phyloP scores from a whole-genome alignment of 768 basidiomycete genomes.

The Suillus plorans region DNA sequence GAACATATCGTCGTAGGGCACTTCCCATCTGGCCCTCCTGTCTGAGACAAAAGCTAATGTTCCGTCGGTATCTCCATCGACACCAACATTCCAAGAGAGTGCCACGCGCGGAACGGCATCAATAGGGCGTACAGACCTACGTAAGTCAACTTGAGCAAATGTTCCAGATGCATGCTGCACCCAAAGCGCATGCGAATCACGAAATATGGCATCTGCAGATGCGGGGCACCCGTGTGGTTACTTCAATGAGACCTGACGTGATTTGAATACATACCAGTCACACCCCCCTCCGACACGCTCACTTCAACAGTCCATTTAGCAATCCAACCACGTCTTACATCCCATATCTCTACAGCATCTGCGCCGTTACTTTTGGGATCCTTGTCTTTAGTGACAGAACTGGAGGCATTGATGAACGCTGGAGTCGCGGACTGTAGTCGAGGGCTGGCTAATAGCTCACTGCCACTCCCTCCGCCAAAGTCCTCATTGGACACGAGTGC shows the following conservation, averaged over 20 bases:
- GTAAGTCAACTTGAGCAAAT: slow-evolving; percentile 78
- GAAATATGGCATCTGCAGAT: slow-evolving; percentile 61
- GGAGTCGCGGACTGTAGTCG: slow-evolving; percentile 24
- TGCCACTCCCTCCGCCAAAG: slow-evolving; percentile 36
- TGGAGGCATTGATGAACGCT: slow-evolving; percentile 19
- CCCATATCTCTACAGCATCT: slow-evolving; percentile 83
- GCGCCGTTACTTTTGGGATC: slow-evolving; percentile 14
- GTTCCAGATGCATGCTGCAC: slow-evolving; percentile 72
- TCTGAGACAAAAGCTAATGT: slow-evolving; percentile 68
- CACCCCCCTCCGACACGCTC: slow-evolving; percentile 65
- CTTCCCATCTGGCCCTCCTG: slow-evolving; percentile 50
- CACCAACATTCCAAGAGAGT: slow-evolving; percentile 56
- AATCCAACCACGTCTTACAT: slow-evolving; percentile 76
- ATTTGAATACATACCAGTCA: slow-evolving; percentile 55
- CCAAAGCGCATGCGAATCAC: slow-evolving; percentile 71
- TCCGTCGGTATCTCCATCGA: slow-evolving; percentile 37
- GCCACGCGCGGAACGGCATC: slow-evolving; percentile 66
- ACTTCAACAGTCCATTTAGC: slow-evolving; percentile 79
- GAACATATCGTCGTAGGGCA: slow-evolving; percentile 82
- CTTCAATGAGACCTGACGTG: neutral
- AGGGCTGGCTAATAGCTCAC: slow-evolving; percentile 25
- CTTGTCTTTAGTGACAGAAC: slow-evolving; percentile 12
- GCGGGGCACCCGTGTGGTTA: neutral
- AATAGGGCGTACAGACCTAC: slow-evolving; percentile 60
- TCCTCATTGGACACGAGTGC: slow-evolving; percentile 70